Evolutionary conservation across 2,329 filamentous ascomycete genomes (phyloP), one percentile per base, ranked within the genome.

Genomic region (Xylaria sp.): DNA sequence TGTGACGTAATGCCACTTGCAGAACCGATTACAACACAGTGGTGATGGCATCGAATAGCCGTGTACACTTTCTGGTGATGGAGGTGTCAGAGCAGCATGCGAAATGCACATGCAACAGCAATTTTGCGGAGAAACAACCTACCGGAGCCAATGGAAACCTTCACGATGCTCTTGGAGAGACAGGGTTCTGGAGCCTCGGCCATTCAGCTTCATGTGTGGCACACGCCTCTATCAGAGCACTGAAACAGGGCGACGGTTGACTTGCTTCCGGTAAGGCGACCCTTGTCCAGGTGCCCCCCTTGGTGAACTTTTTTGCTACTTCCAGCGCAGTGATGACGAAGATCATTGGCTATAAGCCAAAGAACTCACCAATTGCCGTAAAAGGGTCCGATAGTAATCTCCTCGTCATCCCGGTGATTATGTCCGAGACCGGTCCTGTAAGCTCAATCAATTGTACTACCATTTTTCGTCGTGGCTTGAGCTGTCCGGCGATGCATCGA

Each of bases 261-360:
- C 55, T 61, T 66, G 55, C 50, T 60, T 64, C 67, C 63, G 63
- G 63, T 62, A 69, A 61, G 69, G 69, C 69, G 63, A 66, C 66
- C 69, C 69, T 44, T 51, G 66, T 58, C 60, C n/a, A 52, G 55
- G 56, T 62, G 44, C n/a, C 56, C 39, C 50, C 5, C 37, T 64
- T 63, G 28, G 48, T 12, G 44, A 54, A 50, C 28, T 61, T 32
- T 41, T 10, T 56, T 39, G 48, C 20, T 54, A 48, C 37, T 39
- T 46, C 7, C 25, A 44, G 39, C 18, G 25, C 23, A 13, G 39
- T 28, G 37, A 61, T 41, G 32, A 58, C 28, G 54, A 51, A 37
- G 50, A 25, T 34, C 32, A 68, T 65, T 67, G 56, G 57, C 51
- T 41, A 28, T 25, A 7, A 46, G 18, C 6, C 28, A 50, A 18